These are phyloP conservation scores for Afroboletus lepidellus DNA, from an alignment of 1,284 basidiomycete genomes.

Conservation along the genomic window DNA sequence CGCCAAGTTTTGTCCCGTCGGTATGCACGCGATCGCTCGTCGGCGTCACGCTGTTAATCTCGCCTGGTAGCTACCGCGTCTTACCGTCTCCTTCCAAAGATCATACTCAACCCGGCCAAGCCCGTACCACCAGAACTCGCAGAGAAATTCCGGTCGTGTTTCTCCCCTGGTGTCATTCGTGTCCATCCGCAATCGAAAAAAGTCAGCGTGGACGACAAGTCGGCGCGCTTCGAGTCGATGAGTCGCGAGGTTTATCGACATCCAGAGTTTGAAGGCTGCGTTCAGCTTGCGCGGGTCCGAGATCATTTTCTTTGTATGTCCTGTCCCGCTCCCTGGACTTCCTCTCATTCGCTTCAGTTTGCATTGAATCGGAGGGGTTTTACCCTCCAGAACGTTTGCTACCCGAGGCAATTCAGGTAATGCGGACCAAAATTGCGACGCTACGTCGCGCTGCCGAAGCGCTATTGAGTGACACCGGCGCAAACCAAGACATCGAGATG, in stretches of 20 bases:
- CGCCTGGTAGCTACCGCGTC: slow-evolving; percentile 77
- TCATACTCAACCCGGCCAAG: slow-evolving; percentile 66
- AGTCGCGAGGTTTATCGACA: slow-evolving; percentile 92
- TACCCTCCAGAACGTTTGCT: slow-evolving; percentile 86
- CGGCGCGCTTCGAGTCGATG: slow-evolving; percentile 86
- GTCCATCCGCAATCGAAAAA: slow-evolving; percentile 58
- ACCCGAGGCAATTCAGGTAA: slow-evolving; percentile 79
- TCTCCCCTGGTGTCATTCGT: slow-evolving; percentile 86
- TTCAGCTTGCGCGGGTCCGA: slow-evolving; percentile 82
- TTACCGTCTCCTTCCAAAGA: slow-evolving; percentile 89
- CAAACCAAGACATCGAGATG: slow-evolving; percentile 43
- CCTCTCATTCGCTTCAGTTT: slow-evolving; percentile 51
- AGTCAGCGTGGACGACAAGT: slow-evolving; percentile 59
- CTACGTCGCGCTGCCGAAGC: slow-evolving; percentile 60
- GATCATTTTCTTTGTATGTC: slow-evolving; percentile 92
- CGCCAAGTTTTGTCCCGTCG: slow-evolving; percentile 97
- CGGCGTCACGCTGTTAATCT: not conserved
- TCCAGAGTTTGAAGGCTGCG: slow-evolving; percentile 85
- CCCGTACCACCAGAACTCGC: slow-evolving; percentile 64
- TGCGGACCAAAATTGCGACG: slow-evolving; percentile 76
- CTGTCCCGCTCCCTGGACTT: not conserved
- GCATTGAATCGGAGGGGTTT: slow-evolving; percentile 87
- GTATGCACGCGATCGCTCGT: slow-evolving; percentile 44
- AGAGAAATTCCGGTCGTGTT: slow-evolving; percentile 85
- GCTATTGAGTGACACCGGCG: slow-evolving; percentile 39